Percentiles rank a stretch among this genome's conserved stretches.
Conservation (phyloP, 306 rosid species). For the Mimosa pudica region DNA sequence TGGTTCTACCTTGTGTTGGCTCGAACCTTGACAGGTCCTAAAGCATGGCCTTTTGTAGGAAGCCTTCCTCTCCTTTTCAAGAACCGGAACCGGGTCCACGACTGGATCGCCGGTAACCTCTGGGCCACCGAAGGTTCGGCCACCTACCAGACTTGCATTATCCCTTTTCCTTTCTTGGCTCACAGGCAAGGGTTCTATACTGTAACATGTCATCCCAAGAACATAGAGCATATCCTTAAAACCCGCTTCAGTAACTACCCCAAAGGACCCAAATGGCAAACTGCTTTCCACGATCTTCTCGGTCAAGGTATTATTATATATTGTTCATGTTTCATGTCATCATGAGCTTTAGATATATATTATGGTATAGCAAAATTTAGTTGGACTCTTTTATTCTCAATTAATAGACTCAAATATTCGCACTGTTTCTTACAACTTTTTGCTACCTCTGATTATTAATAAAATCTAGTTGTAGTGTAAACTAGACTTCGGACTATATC, state of each 20-base stretch:
- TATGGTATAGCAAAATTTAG: not conserved
- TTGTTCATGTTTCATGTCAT: not conserved
- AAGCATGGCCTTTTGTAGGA: constrained; percentile 67
- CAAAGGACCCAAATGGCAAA: constrained; percentile 84
- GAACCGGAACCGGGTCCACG: constrained; percentile 71
- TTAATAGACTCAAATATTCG: too few relatives aligned
- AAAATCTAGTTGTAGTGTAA: too few relatives aligned
- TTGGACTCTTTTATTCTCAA: too few relatives aligned
- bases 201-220: constrained; percentile 74
- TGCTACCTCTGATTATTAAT: too few relatives aligned
- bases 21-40: constrained; percentile 72
- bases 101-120: constrained; percentile 76
- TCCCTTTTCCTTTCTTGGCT: constrained; percentile 74
- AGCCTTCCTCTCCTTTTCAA: constrained; percentile 67
- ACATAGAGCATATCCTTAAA: constrained; percentile 80
- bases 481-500: too few relatives aligned
- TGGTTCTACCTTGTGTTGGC: constrained; percentile 62
- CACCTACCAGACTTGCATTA: constrained; percentile 85
- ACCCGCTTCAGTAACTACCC: constrained; percentile 86
- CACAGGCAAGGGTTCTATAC: constrained; percentile 68
- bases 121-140: constrained; percentile 50
- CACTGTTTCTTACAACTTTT: too few relatives aligned
- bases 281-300: constrained; percentile 83
- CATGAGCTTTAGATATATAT: not conserved
- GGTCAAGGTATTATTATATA: constrained; percentile 69